Conservation (phyloP, 371 early-diverging fungal genomes). For the Mucor irregularis region DNA sequence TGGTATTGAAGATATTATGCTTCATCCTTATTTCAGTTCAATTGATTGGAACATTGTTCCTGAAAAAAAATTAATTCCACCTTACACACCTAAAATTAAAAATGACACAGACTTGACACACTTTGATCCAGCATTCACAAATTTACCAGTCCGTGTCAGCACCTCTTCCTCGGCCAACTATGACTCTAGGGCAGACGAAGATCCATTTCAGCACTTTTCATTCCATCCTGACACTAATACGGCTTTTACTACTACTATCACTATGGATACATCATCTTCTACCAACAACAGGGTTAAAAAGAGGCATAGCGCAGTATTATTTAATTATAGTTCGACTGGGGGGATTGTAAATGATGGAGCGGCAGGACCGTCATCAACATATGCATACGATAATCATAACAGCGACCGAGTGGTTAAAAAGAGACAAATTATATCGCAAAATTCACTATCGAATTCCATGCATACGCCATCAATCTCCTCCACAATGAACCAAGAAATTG, state of each 20-base stretch:
- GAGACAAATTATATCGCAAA: conserved; percentile 7
- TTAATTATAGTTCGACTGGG: too few species aligned
- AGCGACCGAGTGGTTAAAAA: conserved; percentile 10
- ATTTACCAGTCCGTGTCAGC: conserved; percentile 54
- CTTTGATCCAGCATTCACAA: conserved; percentile 66
- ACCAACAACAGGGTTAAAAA: conserved; percentile 19
- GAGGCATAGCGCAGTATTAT: conserved; percentile 33
- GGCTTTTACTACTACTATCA: too few species aligned
- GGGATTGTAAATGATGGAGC: too few species aligned
- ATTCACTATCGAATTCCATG: background rate
- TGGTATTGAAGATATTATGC: conserved; percentile 63
- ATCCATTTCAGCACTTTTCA: conserved; percentile 36
- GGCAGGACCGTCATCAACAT: too few species aligned
- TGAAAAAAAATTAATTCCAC: conserved; percentile 54
- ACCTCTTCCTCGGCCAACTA: conserved; percentile 20
- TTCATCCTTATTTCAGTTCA: conserved; percentile 64
- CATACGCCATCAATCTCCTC: background rate
- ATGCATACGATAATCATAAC: too few species aligned
- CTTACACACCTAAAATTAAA: conserved; percentile 49
- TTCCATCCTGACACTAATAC: conserved; percentile 28
- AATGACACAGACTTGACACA: conserved; percentile 58
- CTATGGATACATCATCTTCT: too few species aligned
- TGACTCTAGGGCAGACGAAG: background rate
- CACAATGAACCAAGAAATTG: conserved; percentile 14
- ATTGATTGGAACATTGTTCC: conserved; percentile 72